phyloP scores from a whole-genome alignment of 495 filamentous ascomycete genomes.

The Penicillium maclennaniae region DNA sequence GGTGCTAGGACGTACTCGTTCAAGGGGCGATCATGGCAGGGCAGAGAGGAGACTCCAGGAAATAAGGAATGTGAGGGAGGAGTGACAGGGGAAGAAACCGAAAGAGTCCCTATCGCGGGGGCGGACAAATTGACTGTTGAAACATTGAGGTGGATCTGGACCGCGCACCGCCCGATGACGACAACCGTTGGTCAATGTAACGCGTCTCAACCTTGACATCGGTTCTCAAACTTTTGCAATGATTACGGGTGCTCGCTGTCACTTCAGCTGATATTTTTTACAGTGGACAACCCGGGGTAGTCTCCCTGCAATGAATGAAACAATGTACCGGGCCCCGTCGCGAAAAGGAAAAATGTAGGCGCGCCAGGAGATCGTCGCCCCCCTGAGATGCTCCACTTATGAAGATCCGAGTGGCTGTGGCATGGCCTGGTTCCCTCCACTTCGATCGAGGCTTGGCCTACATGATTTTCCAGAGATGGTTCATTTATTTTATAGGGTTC shows the following conservation, averaged over 20 bases:
- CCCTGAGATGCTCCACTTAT: neutral
- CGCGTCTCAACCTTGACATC: neutral
- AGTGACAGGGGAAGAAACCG: neutral
- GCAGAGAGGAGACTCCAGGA: neutral
- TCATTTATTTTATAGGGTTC: too few relatives aligned
- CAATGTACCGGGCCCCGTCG: neutral
- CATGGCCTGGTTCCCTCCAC: neutral
- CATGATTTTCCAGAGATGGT: too few relatives aligned
- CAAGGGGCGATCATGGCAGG: slow-evolving; percentile 6
- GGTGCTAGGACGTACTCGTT: neutral
- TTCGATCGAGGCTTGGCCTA: neutral
- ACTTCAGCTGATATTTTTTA: neutral
- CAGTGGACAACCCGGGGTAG: neutral
- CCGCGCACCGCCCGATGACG: slow-evolving; percentile 7
- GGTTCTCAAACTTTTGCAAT: neutral
- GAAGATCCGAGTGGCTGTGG: neutral
- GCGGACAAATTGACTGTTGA: slow-evolving; percentile 3
- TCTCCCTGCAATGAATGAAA: neutral
- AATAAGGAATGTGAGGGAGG: neutral
- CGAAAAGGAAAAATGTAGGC: neutral
- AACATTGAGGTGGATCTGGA: slow-evolving; percentile 3
- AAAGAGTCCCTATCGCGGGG: neutral
- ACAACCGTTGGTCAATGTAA: neutral
- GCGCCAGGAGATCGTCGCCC: neutral
- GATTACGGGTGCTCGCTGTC: neutral